Conservation (phyloP, 176 grass and related monocot genomes). For the Calamus simplicifolius region DNA sequence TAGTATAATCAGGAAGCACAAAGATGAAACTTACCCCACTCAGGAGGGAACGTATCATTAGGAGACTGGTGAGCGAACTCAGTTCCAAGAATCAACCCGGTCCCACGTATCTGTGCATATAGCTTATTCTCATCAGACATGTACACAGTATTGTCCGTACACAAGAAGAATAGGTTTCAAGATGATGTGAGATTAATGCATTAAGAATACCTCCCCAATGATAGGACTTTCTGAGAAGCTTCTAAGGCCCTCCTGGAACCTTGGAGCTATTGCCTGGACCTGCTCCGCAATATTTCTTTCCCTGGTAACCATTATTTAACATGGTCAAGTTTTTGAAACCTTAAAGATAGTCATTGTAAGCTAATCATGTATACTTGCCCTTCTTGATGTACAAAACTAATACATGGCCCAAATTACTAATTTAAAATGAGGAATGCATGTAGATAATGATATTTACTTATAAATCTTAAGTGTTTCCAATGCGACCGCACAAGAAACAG, state of each 20-base stretch:
- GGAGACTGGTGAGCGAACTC: slow-evolving; percentile 86
- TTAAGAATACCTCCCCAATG: slow-evolving; percentile 61
- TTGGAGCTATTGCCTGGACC: slow-evolving; percentile 51
- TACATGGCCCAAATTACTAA: not conserved
- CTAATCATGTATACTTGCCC: no score
- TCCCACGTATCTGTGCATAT: slow-evolving; percentile 60
- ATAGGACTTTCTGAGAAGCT: slow-evolving; percentile 71
- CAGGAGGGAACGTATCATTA: slow-evolving; percentile 56
- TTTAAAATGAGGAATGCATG: not conserved
- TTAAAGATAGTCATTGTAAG: not conserved
- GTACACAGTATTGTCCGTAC: not conserved
- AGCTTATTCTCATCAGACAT: not conserved
- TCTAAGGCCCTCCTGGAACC: slow-evolving; percentile 75
- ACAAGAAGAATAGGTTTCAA: slow-evolving; percentile 8
- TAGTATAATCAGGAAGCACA: not conserved
- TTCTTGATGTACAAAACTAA: no score
- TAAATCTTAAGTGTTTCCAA: slow-evolving; percentile 89
- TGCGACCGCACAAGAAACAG: slow-evolving; percentile 79
- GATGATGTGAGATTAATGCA: no score
- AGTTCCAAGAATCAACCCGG: slow-evolving; percentile 71
- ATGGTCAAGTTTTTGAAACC: slow-evolving; percentile 1
- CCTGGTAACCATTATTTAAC: slow-evolving; percentile 28
- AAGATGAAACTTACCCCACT: slow-evolving; percentile 56
- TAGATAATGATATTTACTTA: slow-evolving; percentile 25
- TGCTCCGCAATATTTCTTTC: slow-evolving; percentile 81